Evolutionary conservation across 2,329 filamentous ascomycete genomes (phyloP), one percentile per base, ranked within the genome.

Genomic region (Trichoderma guizhouense): DNA sequence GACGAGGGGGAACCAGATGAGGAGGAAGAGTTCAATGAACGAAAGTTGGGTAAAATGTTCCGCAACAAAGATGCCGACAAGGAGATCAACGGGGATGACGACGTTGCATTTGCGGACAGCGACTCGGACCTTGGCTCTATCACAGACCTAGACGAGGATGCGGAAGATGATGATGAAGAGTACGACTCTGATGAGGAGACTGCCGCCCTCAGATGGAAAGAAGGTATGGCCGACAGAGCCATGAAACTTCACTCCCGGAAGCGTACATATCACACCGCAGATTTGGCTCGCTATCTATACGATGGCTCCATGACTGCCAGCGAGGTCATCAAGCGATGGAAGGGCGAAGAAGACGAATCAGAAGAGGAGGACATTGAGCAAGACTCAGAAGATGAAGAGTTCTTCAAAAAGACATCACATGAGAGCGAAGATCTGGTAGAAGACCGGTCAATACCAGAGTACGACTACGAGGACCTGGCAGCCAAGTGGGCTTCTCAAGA

Each of bases 91-190:
- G 85, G 84, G 12, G 88, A 90, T 28, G 93, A 90, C 34, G 93
- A 97, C 69, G 77, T 98, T 71, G 93, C 91, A 1, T 99, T 98
- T 83, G 96, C 96, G 15, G 96, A 99, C 78, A 97, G 94, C 78
- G 97, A 99, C 81, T 99, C 96, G 0, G 97, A 99, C 79, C 86
- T 99, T 5, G 96, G 96, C 7, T 97, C 95, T 4, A 82, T 98
- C 74, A 97, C 93, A 3, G 84, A 84, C 2, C 81, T 81, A 0
- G 83, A 84, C 4, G 83, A 82, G 0, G 84, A 82, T 1, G 83
- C 83, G 3, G 83, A 82, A 0, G 84, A 82, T 5, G 84, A 82
- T 5, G 84, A 83, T 12, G 82, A 89, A n/a, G 88, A 89, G n/a
- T 79, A 82, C 61, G 80, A 83, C 66, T 87, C 85, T 2, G 88